These are phyloP conservation scores for Eucalyptus paniculata DNA, from an alignment of 345 rosid species.

Conservation along the genomic window DNA sequence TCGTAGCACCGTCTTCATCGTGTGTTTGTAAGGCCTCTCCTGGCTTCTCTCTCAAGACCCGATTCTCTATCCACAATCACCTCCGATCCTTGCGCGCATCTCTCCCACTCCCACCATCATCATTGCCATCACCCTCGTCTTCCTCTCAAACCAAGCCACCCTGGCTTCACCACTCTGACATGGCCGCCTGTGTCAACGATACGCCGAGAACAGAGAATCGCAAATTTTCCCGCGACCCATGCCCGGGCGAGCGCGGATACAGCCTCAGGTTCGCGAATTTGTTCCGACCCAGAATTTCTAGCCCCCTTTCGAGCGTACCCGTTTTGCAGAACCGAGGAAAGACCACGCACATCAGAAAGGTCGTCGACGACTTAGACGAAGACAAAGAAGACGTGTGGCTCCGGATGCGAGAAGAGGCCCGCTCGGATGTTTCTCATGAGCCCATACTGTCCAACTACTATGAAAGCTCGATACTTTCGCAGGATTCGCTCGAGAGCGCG, in stretches of 20 bases:
- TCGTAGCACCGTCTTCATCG: background rate
- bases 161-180: background rate
- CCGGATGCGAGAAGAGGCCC: constrained; percentile 55
- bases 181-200: background rate
- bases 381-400: constrained; percentile 36
- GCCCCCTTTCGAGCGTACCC: background rate
- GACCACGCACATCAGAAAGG: constrained; percentile 10
- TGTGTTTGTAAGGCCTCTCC: constrained; percentile 5
- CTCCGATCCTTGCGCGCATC: background rate
- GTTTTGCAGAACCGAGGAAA: background rate
- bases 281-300: constrained; percentile 4
- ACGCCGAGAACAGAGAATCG: background rate
- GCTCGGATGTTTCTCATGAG: constrained; percentile 43
- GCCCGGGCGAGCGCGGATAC: background rate
- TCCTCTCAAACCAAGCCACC: background rate
- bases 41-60: constrained; percentile 1
- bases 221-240: background rate
- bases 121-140: background rate
- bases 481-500: constrained; percentile 48
- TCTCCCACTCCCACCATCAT: background rate
- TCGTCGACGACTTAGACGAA: constrained; percentile 1
- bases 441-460: constrained; percentile 67
- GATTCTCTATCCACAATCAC: background rate
- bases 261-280: constrained; percentile 32
- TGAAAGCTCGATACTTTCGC: constrained; percentile 48